Base-by-base conservation (phyloP, 805 yeast genomes). In the Metschnikowia gelsemii region DNA sequence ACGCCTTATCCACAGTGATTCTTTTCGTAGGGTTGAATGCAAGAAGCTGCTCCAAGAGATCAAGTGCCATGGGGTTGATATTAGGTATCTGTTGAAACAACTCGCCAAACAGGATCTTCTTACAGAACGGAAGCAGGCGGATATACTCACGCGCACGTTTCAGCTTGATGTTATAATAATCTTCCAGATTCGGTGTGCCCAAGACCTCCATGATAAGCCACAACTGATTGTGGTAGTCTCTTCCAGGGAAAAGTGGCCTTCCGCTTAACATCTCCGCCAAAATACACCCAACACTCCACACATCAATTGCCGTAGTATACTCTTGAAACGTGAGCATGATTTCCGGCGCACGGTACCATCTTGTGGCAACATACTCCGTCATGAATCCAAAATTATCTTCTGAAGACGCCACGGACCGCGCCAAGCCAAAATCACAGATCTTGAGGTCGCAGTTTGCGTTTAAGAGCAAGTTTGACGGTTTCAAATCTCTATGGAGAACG, bases 281-380 rank as follows among this genome's bases (percentile, higher is more conserved):
- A 27, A 91, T 91, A 64, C 98, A 91, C 4, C 98, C 98, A 17
- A 89, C 96, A 2, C 95, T 84, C 98, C 98, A 91, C 23, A 91
- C 80, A 64, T 91, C 98, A 57, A 91, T 91, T 25, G 96, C 96
- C 27, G 91, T 86, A 19, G 96, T 86, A 66, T 91, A 91, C 56
- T 85, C 87, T 49, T 89, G 91, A 55, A 90, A 88, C 11, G 96
- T 88, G 36, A 91, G 74, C 98, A 91, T 91, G 60, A 91, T 89
- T 56, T 91, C 98, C 0, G 98, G 98, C 0, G 98, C 98, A 42
- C 98, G 73, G 63, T 91, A 91, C 97, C 98, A 91, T 51, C 98
- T 72, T 3, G 98, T 91, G 8, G 98, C 98, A 32, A 91, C 98
- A 60, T 91, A 91, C 63, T 91, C 98, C 2, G 98, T 91, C 95